Base-by-base conservation (phyloP, 371 early-diverging fungal species). In the Ordospora colligata region DNA sequence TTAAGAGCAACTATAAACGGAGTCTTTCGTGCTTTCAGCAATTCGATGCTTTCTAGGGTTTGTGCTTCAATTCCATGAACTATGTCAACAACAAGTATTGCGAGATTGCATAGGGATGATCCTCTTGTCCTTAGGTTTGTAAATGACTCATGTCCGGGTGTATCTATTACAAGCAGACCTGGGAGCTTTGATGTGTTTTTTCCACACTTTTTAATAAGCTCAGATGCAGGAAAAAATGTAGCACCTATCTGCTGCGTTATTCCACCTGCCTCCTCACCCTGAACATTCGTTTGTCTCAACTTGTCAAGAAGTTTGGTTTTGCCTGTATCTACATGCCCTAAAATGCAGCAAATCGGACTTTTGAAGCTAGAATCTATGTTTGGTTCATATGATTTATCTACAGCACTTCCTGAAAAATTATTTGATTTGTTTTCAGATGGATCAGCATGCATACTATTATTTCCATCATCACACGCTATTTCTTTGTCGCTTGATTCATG, bases 161-260 rank as follows among this genome's bases (percentile, higher is more conserved):
- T 99, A 86, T 99, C 99, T 79, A 99, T 98, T 73, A 97, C 87
- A 75, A 99, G 86, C 43, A 99, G 87, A 82, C 99, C 99, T 27
- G 99, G 98, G 25, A 99, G 87, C 81, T 92, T 92, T 83, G 88
- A 84, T 47, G 86, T 78, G 76, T 83, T 67, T 68, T 80, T 21
- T 78, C 87, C 85, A 46, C 70, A 78, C 75, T 84, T 83, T 62
- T 75, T 87, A 0, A 88, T 88, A 17, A 99, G 91, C 44, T 93
- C 92, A 40, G 91, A 90, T 66, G 90, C 87, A 21, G 99, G 99
- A 90, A 99, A 97, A 87, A 92, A 99, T 21, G 99, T 98, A 37
- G 99, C 99, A 85, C 99, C 99, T 76, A 99, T 99, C 83, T 99
- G 99, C 86, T 99, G 99, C 32, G 99, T 99, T 83, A 99, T 99